Percentiles rank a stretch among this genome's conserved stretches.
Evolutionary conservation across 495 filamentous ascomycete species (phyloP).

Genomic region (Neurospora africana): DNA sequence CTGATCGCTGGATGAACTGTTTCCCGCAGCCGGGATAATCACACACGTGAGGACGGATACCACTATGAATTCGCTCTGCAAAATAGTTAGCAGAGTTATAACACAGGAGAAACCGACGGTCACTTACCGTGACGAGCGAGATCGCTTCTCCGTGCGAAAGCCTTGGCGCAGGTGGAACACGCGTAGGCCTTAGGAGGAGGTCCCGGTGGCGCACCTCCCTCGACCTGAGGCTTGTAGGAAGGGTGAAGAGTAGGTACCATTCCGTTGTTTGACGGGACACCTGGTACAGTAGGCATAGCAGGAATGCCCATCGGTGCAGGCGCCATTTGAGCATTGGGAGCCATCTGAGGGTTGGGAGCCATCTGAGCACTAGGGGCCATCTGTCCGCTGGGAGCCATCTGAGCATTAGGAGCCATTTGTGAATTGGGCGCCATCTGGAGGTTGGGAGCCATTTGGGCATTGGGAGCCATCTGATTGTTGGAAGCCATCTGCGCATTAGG

Average conservation of each 20-base stretch:
- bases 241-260: background rate
- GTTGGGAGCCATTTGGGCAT: background rate
- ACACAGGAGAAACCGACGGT: background rate
- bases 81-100: constrained; percentile 11
- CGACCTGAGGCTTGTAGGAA: constrained; percentile 22
- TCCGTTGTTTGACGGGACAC: constrained; percentile 19
- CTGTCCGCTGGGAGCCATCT: background rate
- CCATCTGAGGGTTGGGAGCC: constrained; percentile 2
- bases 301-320: constrained; percentile 35
- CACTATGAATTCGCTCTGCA: constrained; percentile 89
- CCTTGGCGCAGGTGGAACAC: constrained; percentile 84
- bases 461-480: background rate
- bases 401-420: background rate
- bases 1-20: constrained; percentile 97
- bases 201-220: constrained; percentile 1
- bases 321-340: constrained; percentile 46
- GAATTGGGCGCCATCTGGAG: background rate
- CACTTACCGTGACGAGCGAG: constrained; percentile 84
- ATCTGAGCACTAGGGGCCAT: background rate
- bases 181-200: constrained; percentile 62
- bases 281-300: constrained; percentile 32
- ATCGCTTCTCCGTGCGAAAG: constrained; percentile 89
- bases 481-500: background rate
- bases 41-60: constrained; percentile 84
- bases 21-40: constrained; percentile 84